Percentiles rank a stretch among this genome's conserved stretches.
These are phyloP conservation scores for Saccharomycodes ludwigii DNA, from an alignment of 805 yeast species.

Conservation along the genomic window DNA sequence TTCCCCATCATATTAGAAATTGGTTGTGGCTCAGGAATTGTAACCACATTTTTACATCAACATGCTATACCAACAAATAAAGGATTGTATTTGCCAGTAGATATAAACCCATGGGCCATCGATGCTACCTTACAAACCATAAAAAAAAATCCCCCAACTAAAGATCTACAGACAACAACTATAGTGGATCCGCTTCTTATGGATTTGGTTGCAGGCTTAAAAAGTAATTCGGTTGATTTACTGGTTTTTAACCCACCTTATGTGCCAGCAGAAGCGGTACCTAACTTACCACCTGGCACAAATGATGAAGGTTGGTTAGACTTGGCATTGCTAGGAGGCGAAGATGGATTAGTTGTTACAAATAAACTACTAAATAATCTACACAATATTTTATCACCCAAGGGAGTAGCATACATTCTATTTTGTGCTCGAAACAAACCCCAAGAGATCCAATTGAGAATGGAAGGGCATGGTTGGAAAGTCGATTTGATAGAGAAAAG, in stretches of 20 bases:
- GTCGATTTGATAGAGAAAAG: slow-evolving; percentile 44
- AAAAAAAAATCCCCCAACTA: slow-evolving; percentile 19
- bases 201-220: slow-evolving; percentile 41
- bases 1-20: slow-evolving; percentile 62
- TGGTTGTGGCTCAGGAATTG: slow-evolving; percentile 89
- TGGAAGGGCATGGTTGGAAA: slow-evolving; percentile 41
- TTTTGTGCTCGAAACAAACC: slow-evolving; percentile 92
- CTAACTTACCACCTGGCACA: slow-evolving; percentile 34
- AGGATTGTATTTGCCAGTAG: slow-evolving; percentile 55
- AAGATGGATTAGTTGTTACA: slow-evolving; percentile 83
- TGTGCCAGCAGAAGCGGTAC: slow-evolving; percentile 78
- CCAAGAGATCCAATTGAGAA: slow-evolving; percentile 31
- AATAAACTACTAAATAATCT: slow-evolving; percentile 44
- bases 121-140: slow-evolving; percentile 36
- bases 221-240: slow-evolving; percentile 43
- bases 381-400: slow-evolving; percentile 34
- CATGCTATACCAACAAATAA: slow-evolving; percentile 30
- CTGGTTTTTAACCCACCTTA: slow-evolving; percentile 92
- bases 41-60: slow-evolving; percentile 59
- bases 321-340: slow-evolving; percentile 81
- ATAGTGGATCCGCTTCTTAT: slow-evolving; percentile 47
- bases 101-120: slow-evolving; percentile 73
- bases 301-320: slow-evolving; percentile 66
- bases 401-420: slow-evolving; percentile 75
- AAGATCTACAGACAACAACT: slow-evolving; percentile 10